Evolutionary conservation across 2,329 filamentous ascomycete genomes (phyloP), one percentile per base, ranked within the genome.

Genomic region (Apiospora hydei): DNA sequence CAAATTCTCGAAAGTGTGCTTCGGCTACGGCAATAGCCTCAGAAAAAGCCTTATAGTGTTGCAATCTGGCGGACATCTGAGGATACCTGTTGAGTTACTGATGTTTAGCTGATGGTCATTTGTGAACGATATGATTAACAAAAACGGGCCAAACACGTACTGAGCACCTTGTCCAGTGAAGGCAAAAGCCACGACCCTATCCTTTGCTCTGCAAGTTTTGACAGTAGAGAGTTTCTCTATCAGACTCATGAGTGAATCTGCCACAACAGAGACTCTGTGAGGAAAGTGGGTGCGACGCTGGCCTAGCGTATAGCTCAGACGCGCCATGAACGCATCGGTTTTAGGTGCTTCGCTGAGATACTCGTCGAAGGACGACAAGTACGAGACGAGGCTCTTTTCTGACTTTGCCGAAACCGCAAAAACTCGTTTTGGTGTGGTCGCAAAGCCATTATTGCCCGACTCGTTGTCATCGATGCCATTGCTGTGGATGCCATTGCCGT

Each of bases 101-200:
- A 2, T n/a, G 30, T 34, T 73, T 51, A n/a, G 76, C 21, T 43
- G 71, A 70, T 18, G 70, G 16, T 8, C 43, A 38, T 24, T 74
- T 16, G 72, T 43, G 6, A 44, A 69, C 18, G 72, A 71, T 14
- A 71, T 47, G 80, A 72, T 57, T 78, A 76, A 1, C 77, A 77
- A 4, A 67, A 81, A 83, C 84, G 86, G 86, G 0, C 77, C 78
- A 2, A 80, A n/a, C 0, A 46, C 76, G 82, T 84, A 86, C 68
- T 86, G 84, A 0, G 84, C 83, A 1, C 85, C 85, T 71, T 86
- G 85, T 6, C 85, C 84, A 0, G 83, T 85, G 76, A 86, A 86
- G 34, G 84, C 76, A 67, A 79, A 77, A 13, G 72, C 75, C 26
- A 77, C n/a, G 7, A 46, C 41, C 14, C 66, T 16, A 11, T 67